These are phyloP conservation scores for Pinus tabuliformis DNA, from an alignment of 75 land plant genomes.

Conservation along the genomic window DNA sequence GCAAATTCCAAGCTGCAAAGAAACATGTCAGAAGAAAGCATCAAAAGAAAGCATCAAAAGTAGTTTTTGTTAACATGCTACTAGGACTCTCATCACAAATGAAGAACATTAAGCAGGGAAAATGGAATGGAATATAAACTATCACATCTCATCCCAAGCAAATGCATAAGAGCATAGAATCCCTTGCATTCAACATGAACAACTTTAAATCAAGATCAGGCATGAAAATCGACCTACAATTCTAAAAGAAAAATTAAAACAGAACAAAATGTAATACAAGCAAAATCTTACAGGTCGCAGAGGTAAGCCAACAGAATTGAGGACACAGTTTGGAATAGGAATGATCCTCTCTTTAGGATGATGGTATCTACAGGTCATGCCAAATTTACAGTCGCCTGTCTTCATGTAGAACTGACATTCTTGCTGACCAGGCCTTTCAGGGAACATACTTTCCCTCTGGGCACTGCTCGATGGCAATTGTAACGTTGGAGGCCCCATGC, in stretches of 20 bases:
- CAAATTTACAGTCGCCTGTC: slow-evolving; percentile 99
- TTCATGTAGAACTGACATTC: slow-evolving; percentile 99
- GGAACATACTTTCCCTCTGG: slow-evolving; percentile 57
- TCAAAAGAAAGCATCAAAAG: background rate
- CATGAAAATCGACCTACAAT: background rate
- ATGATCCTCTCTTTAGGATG: slow-evolving; percentile 88
- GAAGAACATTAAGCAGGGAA: no score
- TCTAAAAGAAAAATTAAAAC: background rate
- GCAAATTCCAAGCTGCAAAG: background rate
- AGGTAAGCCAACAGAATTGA: slow-evolving; percentile 92
- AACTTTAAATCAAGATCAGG: background rate
- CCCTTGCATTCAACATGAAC: background rate
- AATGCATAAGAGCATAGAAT: background rate
- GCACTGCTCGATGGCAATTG: slow-evolving; percentile 17
- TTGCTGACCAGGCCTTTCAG: slow-evolving; percentile 81
- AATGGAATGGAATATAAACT: background rate
- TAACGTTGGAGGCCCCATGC: slow-evolving; percentile 63
- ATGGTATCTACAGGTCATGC: slow-evolving; percentile 86
- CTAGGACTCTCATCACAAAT: background rate
- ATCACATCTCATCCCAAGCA: background rate
- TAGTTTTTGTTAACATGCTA: background rate
- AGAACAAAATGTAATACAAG: background rate
- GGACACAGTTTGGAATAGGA: slow-evolving; percentile 66
- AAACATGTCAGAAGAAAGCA: background rate
- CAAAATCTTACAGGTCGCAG: slow-evolving; percentile 78